Evolutionary conservation across 345 rosid species (phyloP).

Genomic region (Kernera saxatilis): DNA sequence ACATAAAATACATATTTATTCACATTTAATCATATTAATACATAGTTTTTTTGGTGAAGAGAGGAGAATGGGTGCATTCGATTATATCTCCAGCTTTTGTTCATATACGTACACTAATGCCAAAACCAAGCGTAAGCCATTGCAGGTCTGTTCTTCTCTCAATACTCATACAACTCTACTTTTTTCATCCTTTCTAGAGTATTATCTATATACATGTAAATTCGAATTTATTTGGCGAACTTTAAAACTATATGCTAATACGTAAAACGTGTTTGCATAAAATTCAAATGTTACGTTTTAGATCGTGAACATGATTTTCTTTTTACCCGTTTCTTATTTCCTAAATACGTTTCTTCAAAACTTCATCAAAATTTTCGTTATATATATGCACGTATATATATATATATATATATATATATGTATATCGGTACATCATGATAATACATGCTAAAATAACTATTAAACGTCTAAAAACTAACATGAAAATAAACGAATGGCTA

Average conservation of each 20-base stretch:
- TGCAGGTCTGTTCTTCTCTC: constrained; percentile 55
- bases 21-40: constrained; percentile 13
- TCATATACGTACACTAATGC: constrained; percentile 46
- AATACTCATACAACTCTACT: background rate
- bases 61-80: constrained; percentile 75
- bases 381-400: no score
- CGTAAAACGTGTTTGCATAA: background rate
- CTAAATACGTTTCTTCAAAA: background rate
- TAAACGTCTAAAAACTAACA: background rate
- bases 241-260: background rate
- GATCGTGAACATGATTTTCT: background rate
- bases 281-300: background rate
- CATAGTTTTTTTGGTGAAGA: background rate
- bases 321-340: background rate
- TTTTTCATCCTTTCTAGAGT: background rate
- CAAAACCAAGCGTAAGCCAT: constrained; percentile 72
- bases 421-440: background rate
- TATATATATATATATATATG: background rate
- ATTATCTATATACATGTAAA: background rate
- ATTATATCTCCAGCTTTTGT: constrained; percentile 81
- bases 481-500: background rate
- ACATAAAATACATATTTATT: background rate
- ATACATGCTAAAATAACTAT: background rate
- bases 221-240: background rate
- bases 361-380: background rate